Evolutionary conservation across 495 filamentous ascomycete genomes (phyloP).

Genomic region (Penicillium manginii): DNA sequence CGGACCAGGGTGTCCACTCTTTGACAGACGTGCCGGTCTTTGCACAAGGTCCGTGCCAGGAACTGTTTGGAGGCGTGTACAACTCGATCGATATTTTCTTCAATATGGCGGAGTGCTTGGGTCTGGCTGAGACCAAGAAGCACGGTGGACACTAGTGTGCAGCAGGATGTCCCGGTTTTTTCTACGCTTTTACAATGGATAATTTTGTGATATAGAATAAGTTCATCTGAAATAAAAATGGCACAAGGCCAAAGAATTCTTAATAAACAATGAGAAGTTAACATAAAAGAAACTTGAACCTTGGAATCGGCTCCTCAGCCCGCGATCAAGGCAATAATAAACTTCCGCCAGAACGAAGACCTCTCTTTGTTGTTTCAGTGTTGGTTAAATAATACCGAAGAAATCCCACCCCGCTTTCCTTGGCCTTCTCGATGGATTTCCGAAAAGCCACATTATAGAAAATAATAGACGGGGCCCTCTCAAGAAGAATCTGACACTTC

Average conservation of each 20-base stretch:
- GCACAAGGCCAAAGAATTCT: no score
- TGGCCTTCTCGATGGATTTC: no score
- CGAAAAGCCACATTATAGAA: neutral
- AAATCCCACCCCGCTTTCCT: no score
- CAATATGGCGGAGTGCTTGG: constrained; percentile 70
- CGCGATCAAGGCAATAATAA: no score
- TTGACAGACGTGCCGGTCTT: constrained; percentile 78
- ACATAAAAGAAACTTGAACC: no score
- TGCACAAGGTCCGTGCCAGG: constrained; percentile 72
- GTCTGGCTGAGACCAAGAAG: constrained; percentile 46
- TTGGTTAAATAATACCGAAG: no score
- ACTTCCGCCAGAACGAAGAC: no score
- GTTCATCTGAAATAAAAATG: neutral
- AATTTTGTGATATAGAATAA: neutral
- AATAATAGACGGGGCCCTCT: neutral
- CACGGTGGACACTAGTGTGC: neutral
- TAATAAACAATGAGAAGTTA: no score
- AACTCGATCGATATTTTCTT: constrained; percentile 74
- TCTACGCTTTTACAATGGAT: neutral
- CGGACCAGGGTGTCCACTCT: constrained; percentile 67
- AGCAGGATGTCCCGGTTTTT: neutral
- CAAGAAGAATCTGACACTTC: neutral
- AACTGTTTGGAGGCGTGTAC: constrained; percentile 69
- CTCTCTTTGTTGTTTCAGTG: no score
- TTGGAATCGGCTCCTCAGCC: no score